phyloP scores from a whole-genome alignment of 108 stramenopile species.

The Skeletonema menzelii region DNA sequence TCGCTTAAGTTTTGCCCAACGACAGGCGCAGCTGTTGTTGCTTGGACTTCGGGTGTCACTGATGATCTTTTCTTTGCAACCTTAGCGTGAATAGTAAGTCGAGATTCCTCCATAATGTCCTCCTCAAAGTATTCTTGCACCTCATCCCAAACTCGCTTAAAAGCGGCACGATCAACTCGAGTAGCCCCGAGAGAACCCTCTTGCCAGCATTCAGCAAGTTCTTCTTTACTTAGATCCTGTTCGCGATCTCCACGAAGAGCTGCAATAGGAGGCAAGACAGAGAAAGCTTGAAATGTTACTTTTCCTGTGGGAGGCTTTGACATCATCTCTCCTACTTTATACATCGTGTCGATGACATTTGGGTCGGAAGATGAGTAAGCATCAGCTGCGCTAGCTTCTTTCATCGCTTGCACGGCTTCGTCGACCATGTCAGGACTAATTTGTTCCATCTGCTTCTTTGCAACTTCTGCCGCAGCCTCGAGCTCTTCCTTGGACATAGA shows the following conservation, averaged over 20 bases:
- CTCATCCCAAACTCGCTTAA: conserved; percentile 78
- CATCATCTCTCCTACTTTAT: conserved; percentile 65
- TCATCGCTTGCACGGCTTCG: conserved; percentile 47
- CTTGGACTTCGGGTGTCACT: conserved; percentile 6
- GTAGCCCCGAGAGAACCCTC: conserved; percentile 64
- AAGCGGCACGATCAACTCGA: conserved; percentile 63
- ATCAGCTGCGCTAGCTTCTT: conserved; percentile 32
- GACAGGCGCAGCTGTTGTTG: conserved; percentile 9
- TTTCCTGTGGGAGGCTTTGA: conserved; percentile 55
- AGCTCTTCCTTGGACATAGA: conserved; percentile 43
- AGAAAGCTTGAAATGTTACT: conserved; percentile 67
- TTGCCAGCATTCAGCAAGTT: conserved; percentile 72
- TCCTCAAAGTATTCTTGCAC: conserved; percentile 80
- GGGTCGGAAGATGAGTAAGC: conserved; percentile 51
- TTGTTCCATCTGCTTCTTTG: conserved; percentile 48
- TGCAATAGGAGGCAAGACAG: conserved; percentile 60
- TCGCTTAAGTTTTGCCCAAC: conserved; percentile 49
- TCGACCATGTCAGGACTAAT: conserved; percentile 60
- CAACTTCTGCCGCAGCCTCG: conserved; percentile 41
- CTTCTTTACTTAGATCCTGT: conserved; percentile 53
- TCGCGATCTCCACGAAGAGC: conserved; percentile 56
- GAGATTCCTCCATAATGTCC: conserved; percentile 68
- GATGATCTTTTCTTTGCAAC: conserved; percentile 38
- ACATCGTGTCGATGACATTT: conserved; percentile 72
- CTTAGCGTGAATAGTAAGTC: conserved; percentile 31